Evolutionary conservation across 116 monocot species (phyloP).

Genomic region (Cymodocea nodosa): DNA sequence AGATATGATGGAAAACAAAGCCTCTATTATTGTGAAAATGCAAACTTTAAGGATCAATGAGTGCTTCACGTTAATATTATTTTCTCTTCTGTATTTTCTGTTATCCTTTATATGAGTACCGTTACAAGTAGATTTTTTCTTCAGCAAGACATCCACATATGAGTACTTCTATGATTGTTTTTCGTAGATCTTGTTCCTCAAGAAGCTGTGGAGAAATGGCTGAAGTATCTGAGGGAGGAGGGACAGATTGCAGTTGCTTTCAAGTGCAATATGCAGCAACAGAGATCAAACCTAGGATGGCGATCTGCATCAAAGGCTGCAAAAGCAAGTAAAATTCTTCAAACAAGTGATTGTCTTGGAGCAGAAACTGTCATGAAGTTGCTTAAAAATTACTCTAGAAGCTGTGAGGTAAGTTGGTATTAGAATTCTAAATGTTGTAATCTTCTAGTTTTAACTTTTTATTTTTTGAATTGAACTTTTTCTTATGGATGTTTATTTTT

Average conservation of each 20-base stretch:
- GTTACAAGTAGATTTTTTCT: too few relatives aligned
- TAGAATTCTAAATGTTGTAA: not conserved
- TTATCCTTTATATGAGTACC: too few relatives aligned
- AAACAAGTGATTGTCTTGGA: not conserved
- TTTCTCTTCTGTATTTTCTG: too few relatives aligned
- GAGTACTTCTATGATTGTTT: not conserved
- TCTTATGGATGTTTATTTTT: too few relatives aligned
- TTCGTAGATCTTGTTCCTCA: slow-evolving; percentile 73
- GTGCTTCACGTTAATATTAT: too few relatives aligned
- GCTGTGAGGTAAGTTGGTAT: slow-evolving; percentile 54
- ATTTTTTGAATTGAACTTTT: too few relatives aligned
- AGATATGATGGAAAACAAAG: too few relatives aligned
- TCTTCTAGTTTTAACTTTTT: too few relatives aligned
- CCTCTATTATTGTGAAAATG: too few relatives aligned
- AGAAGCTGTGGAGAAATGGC: slow-evolving; percentile 90
- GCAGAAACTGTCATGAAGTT: slow-evolving; percentile 38
- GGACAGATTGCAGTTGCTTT: slow-evolving; percentile 87
- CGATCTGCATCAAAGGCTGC: not conserved
- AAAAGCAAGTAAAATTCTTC: not conserved
- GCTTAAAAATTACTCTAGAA: slow-evolving; percentile 89
- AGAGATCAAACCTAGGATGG: not conserved
- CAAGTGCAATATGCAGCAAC: slow-evolving; percentile 42
- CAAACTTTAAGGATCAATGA: too few relatives aligned
- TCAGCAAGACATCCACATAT: too few relatives aligned
- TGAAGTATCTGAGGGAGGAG: slow-evolving; percentile 78